These are phyloP conservation scores for Cladosporium sp. DNA, from an alignment of 2,329 filamentous ascomycete genomes.

Conservation along the genomic window DNA sequence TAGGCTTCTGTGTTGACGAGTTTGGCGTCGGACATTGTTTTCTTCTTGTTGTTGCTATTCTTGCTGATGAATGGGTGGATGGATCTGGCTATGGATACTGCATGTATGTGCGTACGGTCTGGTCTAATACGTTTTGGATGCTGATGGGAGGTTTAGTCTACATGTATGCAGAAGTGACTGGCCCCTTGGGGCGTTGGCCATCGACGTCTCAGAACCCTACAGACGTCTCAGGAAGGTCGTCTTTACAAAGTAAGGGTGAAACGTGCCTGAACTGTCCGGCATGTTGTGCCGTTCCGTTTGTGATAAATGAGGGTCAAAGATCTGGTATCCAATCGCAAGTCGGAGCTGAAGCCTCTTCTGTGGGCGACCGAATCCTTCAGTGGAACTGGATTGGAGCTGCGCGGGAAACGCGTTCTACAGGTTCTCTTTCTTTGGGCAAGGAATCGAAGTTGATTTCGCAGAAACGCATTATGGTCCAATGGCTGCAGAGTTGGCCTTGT, in stretches of 20 bases:
- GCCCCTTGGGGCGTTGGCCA: neutral
- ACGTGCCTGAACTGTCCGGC: constrained; percentile 1
- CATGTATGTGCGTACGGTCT: too few relatives aligned
- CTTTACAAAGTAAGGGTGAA: neutral
- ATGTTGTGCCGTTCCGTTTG: neutral
- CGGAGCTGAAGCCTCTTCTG: neutral
- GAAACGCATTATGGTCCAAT: too few relatives aligned
- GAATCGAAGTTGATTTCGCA: neutral
- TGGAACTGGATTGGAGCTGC: neutral
- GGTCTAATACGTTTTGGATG: too few relatives aligned
- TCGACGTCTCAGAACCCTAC: neutral
- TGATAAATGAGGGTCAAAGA: neutral
- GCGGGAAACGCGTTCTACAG: neutral
- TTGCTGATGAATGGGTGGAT: neutral
- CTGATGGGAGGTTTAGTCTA: too few relatives aligned
- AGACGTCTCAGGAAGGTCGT: neutral
- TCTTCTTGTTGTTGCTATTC: neutral
- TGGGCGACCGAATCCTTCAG: neutral
- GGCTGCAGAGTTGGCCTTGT: neutral
- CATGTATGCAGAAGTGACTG: neutral
- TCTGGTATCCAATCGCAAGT: neutral
- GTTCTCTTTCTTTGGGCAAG: neutral
- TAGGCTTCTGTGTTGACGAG: constrained; percentile 32
- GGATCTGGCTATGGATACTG: too few relatives aligned
- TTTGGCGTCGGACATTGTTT: constrained; percentile 17